Evolutionary conservation across 2,329 filamentous ascomycete species (phyloP).

Genomic region (Colletotrichum sp.): DNA sequence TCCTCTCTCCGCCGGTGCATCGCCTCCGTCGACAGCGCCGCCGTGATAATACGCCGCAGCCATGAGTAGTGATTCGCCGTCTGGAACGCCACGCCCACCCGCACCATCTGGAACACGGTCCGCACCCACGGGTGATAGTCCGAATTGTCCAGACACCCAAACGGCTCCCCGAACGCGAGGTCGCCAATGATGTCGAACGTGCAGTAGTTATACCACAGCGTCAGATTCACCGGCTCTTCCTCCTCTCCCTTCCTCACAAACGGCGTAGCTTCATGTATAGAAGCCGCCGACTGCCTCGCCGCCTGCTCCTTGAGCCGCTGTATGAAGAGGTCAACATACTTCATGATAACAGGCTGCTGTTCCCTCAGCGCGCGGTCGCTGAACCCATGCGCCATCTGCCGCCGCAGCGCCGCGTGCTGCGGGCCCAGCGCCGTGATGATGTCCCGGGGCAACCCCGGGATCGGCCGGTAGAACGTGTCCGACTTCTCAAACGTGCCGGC

Average conservation of each 20-base stretch:
- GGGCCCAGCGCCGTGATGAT: constrained; percentile 22
- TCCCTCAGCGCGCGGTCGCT: constrained; percentile 25
- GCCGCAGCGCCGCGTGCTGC: constrained; percentile 16
- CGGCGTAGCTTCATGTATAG: background rate
- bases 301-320: constrained; percentile 35
- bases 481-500: constrained; percentile 1
- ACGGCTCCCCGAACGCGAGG: constrained; percentile 32
- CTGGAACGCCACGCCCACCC: background rate
- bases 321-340: constrained; percentile 45
- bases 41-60: background rate
- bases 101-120: background rate
- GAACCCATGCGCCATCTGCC: constrained; percentile 26
- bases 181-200: constrained; percentile 36
- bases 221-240: constrained; percentile 20
- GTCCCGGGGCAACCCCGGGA: background rate
- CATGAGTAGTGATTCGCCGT: background rate
- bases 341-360: constrained; percentile 33
- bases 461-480: constrained; percentile 6
- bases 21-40: background rate
- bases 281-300: background rate
- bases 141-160: constrained; percentile 27
- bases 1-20: background rate
- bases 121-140: constrained; percentile 21
- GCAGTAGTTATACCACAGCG: constrained; percentile 30
- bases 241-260: background rate